Evolutionary conservation across 2,329 filamentous ascomycete species (phyloP), one percentile per base, ranked within the genome.

Genomic region (Cercospora berteroae): DNA sequence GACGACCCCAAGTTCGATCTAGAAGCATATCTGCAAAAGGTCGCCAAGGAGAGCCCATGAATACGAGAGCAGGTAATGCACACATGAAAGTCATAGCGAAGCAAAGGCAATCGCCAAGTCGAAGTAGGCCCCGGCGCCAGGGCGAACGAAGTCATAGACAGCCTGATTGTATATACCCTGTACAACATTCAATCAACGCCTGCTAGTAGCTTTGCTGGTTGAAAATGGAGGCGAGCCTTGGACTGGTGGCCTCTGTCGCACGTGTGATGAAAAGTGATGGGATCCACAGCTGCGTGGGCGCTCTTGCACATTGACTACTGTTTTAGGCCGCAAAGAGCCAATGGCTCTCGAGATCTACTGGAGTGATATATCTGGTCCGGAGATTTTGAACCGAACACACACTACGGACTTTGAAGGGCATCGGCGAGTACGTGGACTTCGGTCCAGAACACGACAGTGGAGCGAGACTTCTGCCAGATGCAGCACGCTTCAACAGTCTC

Each of bases 1-100:
- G 88, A 90, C 78, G 89, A 95, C 83, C 89, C 93, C 78, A 92
- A 93, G 78, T 98, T 98, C 83, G 94, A 99, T 80, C 86, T 98
- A 75, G 94, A 98, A 85, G 89, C 91, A 75, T 92, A 88, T 81
- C 82, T 97, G 80, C 86, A 88, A 50, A 70, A 76, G 77, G 85
- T 87, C 75, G 82, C 93, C 75, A 80, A 81, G 63, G 81, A 80
- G 60, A 83, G 84, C 67, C 73, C 77, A 62, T 76, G 74, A 61
- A 69, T 10, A 36, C 27, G 16, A 62, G 27, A 36, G 55, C 36
- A 58, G n/a, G 31, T 36, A 36, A 58, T 36, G 55, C 55, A 36
- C 27, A 36, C 55, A 58, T 31, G 55, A 58, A 58, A 58, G 55
- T 33, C 55, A 7, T 20, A 58, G 55, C 31, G 31, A 23, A 58